Evolutionary conservation across 2,329 filamentous ascomycete genomes (phyloP), one percentile per base, ranked within the genome.

Genomic region (Botrytis squamosa): DNA sequence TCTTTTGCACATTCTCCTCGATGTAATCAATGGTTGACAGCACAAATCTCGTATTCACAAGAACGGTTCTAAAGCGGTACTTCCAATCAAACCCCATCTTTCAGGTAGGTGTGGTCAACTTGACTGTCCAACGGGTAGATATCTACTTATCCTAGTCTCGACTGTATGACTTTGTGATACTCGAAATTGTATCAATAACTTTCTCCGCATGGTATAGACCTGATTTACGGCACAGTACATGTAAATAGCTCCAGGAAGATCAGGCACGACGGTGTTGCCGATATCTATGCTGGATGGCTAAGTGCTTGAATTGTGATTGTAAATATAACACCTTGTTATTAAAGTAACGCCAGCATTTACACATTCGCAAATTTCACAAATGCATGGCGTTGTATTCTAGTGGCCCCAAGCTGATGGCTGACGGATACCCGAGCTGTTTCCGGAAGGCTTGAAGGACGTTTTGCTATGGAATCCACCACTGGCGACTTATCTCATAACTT

Each of bases 61-160:
- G 25, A n/a, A 57, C 33, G 4, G 14, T 57, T 8, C 3, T 29
- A 9, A 25, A 38, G 40, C 2, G 3, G 4, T 10, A 42, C 40
- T 38, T 38, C 68, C 55, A 63, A 70, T 46, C 18, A 69, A 68
- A 22, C 40, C 36, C 20, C 18, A 33, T 20, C 10, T 33, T 55
- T 12, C 9, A 4, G 25, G 12, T 57, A 40, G 10, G 16, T 42
- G 18, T 44, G 18, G 49, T 69, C 40, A 29, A 33, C 14, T 40
- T 40, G 49, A 57, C 49, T 42, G n/a, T 18, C 36, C 25, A 16
- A 38, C 10, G n/a, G 55, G 33, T 22, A 63, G 29, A 38, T 14
- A 14, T 46, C 40, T 33, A n/a, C 29, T 38, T 38, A 46, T 57
- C 68, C 68, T 40, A 62, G 40, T 70, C 68, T 63, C 55, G 29